Evolutionary conservation across 164 flowering plant genomes (phyloP).

Genomic region (Piper longum): DNA sequence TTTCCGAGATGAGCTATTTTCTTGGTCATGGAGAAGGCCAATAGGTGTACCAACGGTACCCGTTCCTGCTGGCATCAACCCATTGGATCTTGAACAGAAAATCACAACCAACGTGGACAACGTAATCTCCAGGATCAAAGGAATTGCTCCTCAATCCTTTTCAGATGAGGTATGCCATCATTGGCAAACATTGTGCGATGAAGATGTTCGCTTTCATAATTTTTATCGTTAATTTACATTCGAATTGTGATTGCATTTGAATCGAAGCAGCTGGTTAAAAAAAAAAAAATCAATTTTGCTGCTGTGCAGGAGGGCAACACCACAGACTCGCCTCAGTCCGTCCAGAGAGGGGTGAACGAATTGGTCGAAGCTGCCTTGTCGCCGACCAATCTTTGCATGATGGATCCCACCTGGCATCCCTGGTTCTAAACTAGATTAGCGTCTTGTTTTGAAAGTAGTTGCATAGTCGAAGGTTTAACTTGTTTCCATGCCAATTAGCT

Average conservation of each 20-base stretch:
- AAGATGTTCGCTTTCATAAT: background rate
- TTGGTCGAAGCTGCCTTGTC: conserved; percentile 85
- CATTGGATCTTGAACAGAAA: conserved; percentile 70
- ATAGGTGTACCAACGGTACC: conserved; percentile 55
- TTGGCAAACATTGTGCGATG: background rate
- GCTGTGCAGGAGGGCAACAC: conserved; percentile 64
- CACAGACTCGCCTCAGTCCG: conserved; percentile 78
- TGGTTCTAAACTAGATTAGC: conserved; percentile 45
- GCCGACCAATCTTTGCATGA: conserved; percentile 87
- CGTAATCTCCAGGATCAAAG: conserved; percentile 55
- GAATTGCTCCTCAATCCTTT: conserved; percentile 64
- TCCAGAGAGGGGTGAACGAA: conserved; percentile 80
- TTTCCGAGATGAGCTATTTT: conserved; percentile 93
- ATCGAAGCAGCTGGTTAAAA: background rate
- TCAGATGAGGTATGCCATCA: conserved; percentile 60
- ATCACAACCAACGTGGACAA: conserved; percentile 72
- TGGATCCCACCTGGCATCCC: conserved; percentile 99
- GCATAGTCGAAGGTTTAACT: too few species aligned
- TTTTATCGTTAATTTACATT: background rate
- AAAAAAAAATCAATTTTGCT: background rate
- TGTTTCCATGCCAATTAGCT: too few species aligned
- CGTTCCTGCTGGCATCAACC: conserved; percentile 45
- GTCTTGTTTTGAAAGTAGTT: too few species aligned
- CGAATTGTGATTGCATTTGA: background rate
- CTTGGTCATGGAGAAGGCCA: conserved; percentile 95